These are phyloP conservation scores for Hirschioporus abietinus DNA, from an alignment of 768 basidiomycete genomes.

Conservation along the genomic window DNA sequence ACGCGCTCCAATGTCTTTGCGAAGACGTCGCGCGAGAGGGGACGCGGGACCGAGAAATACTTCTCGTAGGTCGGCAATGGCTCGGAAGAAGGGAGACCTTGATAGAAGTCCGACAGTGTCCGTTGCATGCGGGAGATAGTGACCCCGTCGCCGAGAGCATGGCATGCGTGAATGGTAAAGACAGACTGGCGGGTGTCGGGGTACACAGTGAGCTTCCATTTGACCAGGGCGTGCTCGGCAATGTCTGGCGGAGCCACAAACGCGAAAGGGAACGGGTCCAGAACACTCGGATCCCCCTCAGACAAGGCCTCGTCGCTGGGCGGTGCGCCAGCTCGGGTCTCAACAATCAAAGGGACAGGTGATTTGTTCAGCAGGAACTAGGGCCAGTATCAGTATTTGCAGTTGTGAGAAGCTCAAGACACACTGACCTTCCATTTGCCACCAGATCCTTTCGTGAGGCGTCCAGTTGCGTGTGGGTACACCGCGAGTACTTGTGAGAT, in stretches of 20 bases:
- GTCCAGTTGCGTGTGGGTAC: background rate
- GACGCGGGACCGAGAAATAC: background rate
- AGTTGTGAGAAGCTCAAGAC: background rate
- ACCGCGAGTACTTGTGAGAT: background rate
- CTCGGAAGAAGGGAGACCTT: background rate
- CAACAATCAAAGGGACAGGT: background rate
- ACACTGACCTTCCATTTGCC: background rate
- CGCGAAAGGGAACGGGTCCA: background rate
- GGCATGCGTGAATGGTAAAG: background rate
- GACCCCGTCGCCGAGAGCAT: background rate
- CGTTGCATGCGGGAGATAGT: background rate
- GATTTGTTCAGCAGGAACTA: background rate
- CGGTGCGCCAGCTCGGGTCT: background rate
- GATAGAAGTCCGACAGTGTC: background rate
- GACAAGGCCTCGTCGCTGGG: background rate
- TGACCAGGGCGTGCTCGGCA: background rate
- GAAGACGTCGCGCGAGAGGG: background rate
- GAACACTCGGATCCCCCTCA: background rate
- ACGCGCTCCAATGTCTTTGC: background rate
- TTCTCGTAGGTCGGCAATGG: background rate
- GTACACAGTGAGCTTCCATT: background rate
- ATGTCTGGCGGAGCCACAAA: background rate
- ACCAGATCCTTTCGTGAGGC: background rate
- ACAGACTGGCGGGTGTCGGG: background rate
- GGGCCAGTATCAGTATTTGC: background rate